Percentiles rank a stretch among this genome's conserved stretches.
Conservation (phyloP, 441 rosid species). For the Isatis lusitanica region DNA sequence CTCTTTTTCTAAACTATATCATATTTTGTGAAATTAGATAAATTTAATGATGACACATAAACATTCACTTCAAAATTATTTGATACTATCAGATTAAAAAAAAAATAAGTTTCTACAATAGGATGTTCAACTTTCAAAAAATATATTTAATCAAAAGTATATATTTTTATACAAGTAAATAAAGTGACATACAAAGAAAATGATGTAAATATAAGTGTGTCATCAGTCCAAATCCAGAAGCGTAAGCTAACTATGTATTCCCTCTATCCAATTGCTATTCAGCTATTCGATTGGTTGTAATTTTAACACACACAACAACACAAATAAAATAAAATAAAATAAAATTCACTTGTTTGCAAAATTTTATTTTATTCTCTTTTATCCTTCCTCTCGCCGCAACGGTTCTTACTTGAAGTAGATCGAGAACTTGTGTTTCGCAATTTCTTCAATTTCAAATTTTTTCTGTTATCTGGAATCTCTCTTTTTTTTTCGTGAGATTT, state of each 20-base stretch:
- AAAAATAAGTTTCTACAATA: too few species aligned
- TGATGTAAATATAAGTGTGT: not conserved
- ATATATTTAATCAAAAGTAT: too few species aligned
- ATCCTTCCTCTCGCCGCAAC: conserved; percentile 22
- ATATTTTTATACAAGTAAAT: too few species aligned
- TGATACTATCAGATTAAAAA: too few species aligned
- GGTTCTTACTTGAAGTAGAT: conserved; percentile 36
- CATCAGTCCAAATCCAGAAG: not conserved
- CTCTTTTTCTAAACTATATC: too few species aligned
- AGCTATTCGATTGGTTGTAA: conserved; percentile 4
- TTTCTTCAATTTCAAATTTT: not conserved
- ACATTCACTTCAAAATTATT: too few species aligned
- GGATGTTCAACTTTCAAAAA: too few species aligned
- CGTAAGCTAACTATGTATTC: conserved; percentile 11
- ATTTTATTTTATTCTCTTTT: not conserved
- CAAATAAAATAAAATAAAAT: not conserved
- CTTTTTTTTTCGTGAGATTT: not conserved
- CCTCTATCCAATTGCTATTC: conserved; percentile 15
- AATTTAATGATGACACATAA: too few species aligned
- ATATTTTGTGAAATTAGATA: too few species aligned
- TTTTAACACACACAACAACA: conserved; percentile 2
- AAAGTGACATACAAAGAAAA: not conserved
- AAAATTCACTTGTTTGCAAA: not conserved
- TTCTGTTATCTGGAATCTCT: not conserved
- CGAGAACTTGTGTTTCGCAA: conserved; percentile 18